Conservation (phyloP, 345 rosid genomes). For the Kernera saxatilis region DNA sequence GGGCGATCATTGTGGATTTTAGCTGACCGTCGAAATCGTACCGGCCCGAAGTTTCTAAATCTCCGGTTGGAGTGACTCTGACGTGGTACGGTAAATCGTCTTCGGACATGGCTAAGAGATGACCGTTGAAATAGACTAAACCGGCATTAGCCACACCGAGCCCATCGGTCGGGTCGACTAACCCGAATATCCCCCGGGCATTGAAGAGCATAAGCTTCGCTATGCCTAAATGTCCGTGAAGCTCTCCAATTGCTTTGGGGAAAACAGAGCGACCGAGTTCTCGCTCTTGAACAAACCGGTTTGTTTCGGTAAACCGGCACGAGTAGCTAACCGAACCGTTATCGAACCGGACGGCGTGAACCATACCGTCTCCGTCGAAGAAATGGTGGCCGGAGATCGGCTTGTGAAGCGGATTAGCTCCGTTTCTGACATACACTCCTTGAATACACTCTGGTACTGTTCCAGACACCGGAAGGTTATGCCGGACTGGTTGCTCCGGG, state of each 20-base stretch:
- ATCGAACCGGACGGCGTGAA: constrained; percentile 55
- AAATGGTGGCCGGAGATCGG: constrained; percentile 82
- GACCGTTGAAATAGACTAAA: constrained; percentile 59
- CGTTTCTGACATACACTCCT: constrained; percentile 76
- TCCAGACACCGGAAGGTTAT: constrained; percentile 53
- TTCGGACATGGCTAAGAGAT: constrained; percentile 87
- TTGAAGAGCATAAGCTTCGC: constrained; percentile 69
- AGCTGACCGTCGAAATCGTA: constrained; percentile 57
- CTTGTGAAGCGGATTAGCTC: constrained; percentile 77
- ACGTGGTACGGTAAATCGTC: constrained; percentile 86
- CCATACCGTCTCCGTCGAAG: constrained; percentile 90
- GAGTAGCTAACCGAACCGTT: constrained; percentile 58
- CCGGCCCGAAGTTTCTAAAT: constrained; percentile 59
- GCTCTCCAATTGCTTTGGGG: constrained; percentile 85
- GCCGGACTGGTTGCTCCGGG: constrained; percentile 50
- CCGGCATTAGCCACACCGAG: constrained; percentile 86
- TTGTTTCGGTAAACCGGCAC: constrained; percentile 70
- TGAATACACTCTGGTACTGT: constrained; percentile 52
- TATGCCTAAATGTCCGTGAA: constrained; percentile 83
- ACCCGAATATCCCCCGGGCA: constrained; percentile 51
- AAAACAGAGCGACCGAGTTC: constrained; percentile 57
- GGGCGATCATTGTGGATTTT: constrained; percentile 72
- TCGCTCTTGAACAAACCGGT: constrained; percentile 61
- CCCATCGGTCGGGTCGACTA: constrained; percentile 57
- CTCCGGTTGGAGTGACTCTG: constrained; percentile 53